These are phyloP conservation scores for Tetrahymena malaccensis DNA, from an alignment of 73 alveolate genomes.

Conservation along the genomic window DNA sequence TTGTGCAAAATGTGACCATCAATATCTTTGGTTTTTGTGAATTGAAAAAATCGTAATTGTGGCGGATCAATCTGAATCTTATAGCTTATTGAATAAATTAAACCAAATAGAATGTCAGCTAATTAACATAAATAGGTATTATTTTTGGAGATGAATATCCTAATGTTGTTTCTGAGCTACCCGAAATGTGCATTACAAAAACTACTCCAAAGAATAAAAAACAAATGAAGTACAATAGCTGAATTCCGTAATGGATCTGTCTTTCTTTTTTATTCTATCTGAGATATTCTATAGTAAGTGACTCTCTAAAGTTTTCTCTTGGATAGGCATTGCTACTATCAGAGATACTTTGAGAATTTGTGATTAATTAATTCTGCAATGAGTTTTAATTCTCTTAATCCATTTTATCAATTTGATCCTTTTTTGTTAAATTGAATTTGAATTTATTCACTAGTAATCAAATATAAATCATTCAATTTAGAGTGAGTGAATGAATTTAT, in stretches of 20 bases:
- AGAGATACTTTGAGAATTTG: neutral
- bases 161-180: neutral
- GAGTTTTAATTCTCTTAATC: neutral
- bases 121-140: neutral
- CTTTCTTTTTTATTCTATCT: neutral
- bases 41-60: neutral
- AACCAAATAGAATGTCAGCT: neutral
- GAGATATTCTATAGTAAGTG: neutral
- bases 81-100: neutral
- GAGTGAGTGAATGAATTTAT: too few relatives aligned
- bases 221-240: neutral
- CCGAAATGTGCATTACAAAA: neutral
- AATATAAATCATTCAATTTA: too few relatives aligned
- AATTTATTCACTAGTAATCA: neutral
- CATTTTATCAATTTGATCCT: neutral
- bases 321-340: neutral
- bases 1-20: neutral
- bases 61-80: neutral
- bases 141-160: neutral
- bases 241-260: neutral
- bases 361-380: neutral
- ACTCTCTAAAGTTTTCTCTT: neutral
- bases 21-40: neutral
- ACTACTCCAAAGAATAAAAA: neutral
- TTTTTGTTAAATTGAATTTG: neutral